A percentile compares a stretch with the other conserved stretches of the same genome.
Conservation (phyloP, 176 grass and related monocot genomes). For the Oryza glaberrima region DNA sequence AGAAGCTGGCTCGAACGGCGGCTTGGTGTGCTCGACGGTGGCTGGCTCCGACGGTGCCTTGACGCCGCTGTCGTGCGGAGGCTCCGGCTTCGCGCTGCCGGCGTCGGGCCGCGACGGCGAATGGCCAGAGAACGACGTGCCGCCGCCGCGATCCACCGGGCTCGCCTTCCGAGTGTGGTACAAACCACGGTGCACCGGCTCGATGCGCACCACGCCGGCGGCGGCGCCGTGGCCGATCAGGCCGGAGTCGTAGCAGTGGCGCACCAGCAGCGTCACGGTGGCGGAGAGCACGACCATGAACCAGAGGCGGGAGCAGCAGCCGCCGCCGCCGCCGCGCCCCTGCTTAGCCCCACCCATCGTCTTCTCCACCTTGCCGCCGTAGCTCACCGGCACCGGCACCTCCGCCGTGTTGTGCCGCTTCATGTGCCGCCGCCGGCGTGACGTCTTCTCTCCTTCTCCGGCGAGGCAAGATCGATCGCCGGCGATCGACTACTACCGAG, state of each 20-base stretch:
- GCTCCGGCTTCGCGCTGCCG: neutral
- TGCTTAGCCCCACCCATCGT: neutral
- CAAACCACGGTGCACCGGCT: neutral
- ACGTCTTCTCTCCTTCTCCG: neutral
- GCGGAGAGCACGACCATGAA: slow-evolving; percentile 42
- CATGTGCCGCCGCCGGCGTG: neutral
- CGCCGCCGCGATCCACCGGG: neutral
- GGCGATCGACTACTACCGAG: neutral
- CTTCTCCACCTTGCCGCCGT: slow-evolving; percentile 27
- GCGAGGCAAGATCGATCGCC: neutral
- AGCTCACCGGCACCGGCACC: slow-evolving; percentile 30
- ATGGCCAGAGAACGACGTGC: neutral
- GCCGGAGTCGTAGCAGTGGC: slow-evolving; percentile 52
- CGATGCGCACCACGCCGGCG: slow-evolving; percentile 17
- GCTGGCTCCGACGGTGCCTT: neutral
- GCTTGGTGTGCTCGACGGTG: no score
- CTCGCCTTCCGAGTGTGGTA: neutral
- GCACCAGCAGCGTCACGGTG: slow-evolving; percentile 36
- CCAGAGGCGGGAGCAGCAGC: slow-evolving; percentile 46
- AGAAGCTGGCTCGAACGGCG: no score
- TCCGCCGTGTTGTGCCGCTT: slow-evolving; percentile 41
- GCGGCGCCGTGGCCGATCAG: neutral
- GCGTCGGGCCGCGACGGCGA: neutral
- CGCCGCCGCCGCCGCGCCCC: neutral
- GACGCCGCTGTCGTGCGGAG: no score